Percentiles rank a stretch among this genome's conserved stretches.
These are phyloP conservation scores for Stipa capillata DNA, from an alignment of 176 grass and related monocot genomes.

Conservation along the genomic window DNA sequence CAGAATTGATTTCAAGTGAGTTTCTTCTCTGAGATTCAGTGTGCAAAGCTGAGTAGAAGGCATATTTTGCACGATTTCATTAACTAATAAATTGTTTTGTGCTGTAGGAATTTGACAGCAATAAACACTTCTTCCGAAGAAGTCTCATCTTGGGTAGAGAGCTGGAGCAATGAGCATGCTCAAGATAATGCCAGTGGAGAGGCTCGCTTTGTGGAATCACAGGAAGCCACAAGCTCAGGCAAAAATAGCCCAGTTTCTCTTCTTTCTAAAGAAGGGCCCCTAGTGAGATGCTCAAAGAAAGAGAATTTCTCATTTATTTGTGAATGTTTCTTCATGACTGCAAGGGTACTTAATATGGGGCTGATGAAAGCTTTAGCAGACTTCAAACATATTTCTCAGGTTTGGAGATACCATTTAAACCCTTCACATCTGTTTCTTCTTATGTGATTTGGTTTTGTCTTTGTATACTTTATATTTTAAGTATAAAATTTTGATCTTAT, in stretches of 20 bases:
- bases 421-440: slow-evolving; percentile 9
- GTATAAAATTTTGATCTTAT: not conserved
- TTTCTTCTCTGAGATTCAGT: slow-evolving; percentile 6
- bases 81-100: slow-evolving; percentile 10
- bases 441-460: not conserved
- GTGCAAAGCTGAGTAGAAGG: slow-evolving; percentile 1
- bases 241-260: slow-evolving; percentile 26
- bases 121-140: slow-evolving; percentile 95
- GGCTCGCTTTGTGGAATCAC: slow-evolving; percentile 38
- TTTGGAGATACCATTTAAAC: slow-evolving; percentile 21
- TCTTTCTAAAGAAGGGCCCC: slow-evolving; percentile 26
- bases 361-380: slow-evolving; percentile 89
- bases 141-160: slow-evolving; percentile 74
- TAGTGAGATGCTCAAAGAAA: slow-evolving; percentile 43
- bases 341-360: slow-evolving; percentile 91
- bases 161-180: slow-evolving; percentile 33
- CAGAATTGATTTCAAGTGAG: slow-evolving; percentile 70
- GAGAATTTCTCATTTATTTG: slow-evolving; percentile 94
- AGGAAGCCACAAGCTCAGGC: slow-evolving; percentile 65
- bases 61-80: slow-evolving; percentile 6
- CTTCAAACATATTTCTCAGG: slow-evolving; percentile 84
- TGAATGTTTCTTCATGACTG: slow-evolving; percentile 96
- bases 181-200: slow-evolving; percentile 41
- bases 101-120: slow-evolving; percentile 75
- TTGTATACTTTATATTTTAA: not conserved